Percentiles rank a stretch among this genome's conserved stretches.
Conservation (phyloP, 2,329 filamentous ascomycete species). For the Cladosporium sphaerospermum region DNA sequence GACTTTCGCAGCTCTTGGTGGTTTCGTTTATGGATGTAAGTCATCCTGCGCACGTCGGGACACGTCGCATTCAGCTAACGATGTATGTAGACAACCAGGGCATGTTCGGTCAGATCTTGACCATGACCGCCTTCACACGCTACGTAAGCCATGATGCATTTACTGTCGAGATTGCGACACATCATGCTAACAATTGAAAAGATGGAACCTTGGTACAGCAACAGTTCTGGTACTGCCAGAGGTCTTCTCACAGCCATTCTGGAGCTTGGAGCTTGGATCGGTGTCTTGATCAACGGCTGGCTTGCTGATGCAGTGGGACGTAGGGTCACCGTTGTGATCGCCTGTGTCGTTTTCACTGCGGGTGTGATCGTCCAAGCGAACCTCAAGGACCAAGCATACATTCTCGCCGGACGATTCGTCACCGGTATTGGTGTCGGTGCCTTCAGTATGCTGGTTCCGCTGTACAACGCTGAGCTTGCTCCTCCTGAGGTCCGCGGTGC, state of each 20-base stretch:
- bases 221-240: neutral
- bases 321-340: conserved; percentile 11
- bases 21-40: conserved; percentile 21
- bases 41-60: conserved; percentile 11
- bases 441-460: conserved; percentile 56
- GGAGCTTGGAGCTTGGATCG: conserved; percentile 53
- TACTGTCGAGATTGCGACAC: neutral
- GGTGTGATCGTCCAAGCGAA: conserved; percentile 62
- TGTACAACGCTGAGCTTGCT: conserved; percentile 39
- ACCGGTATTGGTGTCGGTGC: conserved; percentile 62
- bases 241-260: conserved; percentile 5
- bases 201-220: conserved; percentile 9
- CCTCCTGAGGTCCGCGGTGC: conserved; percentile 57
- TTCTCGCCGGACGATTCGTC: conserved; percentile 63
- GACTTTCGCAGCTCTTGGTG: conserved; percentile 23
- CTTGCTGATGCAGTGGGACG: conserved; percentile 15
- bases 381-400: conserved; percentile 49
- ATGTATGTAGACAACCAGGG: conserved; percentile 19
- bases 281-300: conserved; percentile 60
- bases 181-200: neutral
- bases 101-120: conserved; percentile 23
- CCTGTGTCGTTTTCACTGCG: conserved; percentile 29
- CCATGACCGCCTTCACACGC: conserved; percentile 20
- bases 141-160: neutral
- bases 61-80: conserved; percentile 2